Conservation (phyloP, 1,139 yeast genomes). For the Blastobotrys arbuscula region DNA sequence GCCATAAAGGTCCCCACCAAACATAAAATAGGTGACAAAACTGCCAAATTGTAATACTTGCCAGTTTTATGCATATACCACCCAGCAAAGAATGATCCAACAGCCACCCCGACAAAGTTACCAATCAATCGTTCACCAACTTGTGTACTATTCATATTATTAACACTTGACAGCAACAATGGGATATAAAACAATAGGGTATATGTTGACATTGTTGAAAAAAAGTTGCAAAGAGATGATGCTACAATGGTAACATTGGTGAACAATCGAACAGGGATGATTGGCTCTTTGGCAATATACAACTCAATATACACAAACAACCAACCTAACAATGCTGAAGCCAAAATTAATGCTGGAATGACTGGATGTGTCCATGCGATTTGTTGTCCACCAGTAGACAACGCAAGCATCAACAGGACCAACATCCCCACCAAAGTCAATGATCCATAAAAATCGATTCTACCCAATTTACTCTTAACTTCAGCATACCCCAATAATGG, state of each 20-base stretch:
- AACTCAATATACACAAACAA: slow-evolving; percentile 50
- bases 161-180: slow-evolving; percentile 54
- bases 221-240: slow-evolving; percentile 63
- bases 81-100: slow-evolving; percentile 68
- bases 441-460: slow-evolving; percentile 74
- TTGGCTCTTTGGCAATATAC: slow-evolving; percentile 57
- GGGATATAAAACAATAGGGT: slow-evolving; percentile 60
- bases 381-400: slow-evolving; percentile 62
- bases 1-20: slow-evolving; percentile 42
- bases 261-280: slow-evolving; percentile 55
- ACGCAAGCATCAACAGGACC: slow-evolving; percentile 51
- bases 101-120: slow-evolving; percentile 62
- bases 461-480: slow-evolving; percentile 6
- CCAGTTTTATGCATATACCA: slow-evolving; percentile 66
- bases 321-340: slow-evolving; percentile 17
- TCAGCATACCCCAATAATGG: slow-evolving; percentile 1
- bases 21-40: slow-evolving; percentile 42
- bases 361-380: slow-evolving; percentile 38
- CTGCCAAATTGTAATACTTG: slow-evolving; percentile 49
- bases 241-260: slow-evolving; percentile 54
- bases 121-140: slow-evolving; percentile 61
- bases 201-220: slow-evolving; percentile 52
- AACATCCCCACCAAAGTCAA: slow-evolving; percentile 52
- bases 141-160: slow-evolving; percentile 48
- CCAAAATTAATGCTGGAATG: slow-evolving; percentile 33